phyloP scores from a whole-genome alignment of 1,139 yeast species.

The Debaryomyces sp. region DNA sequence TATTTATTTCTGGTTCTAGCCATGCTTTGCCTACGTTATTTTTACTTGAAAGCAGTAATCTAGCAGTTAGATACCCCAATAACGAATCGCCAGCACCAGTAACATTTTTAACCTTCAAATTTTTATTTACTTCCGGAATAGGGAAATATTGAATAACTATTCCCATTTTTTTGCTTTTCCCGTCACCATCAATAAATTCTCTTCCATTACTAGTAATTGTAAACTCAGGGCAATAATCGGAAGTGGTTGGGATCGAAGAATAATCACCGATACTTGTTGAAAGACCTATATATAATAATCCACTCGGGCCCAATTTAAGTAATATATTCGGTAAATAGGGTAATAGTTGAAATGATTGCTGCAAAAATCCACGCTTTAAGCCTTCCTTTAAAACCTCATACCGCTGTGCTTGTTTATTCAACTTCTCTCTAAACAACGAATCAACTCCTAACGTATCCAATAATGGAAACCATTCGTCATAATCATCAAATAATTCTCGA shows the following conservation, averaged over 20 bases:
- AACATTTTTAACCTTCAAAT: slow-evolving; percentile 48
- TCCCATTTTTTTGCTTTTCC: slow-evolving; percentile 39
- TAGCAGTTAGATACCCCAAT: slow-evolving; percentile 50
- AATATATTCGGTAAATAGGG: slow-evolving; percentile 74
- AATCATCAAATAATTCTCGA: slow-evolving; percentile 57
- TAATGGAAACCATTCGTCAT: slow-evolving; percentile 73
- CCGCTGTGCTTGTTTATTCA: slow-evolving; percentile 31
- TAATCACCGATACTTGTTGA: slow-evolving; percentile 31
- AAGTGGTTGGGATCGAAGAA: slow-evolving; percentile 39
- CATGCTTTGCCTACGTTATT: slow-evolving; percentile 17
- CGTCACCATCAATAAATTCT: slow-evolving; percentile 17
- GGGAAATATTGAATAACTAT: slow-evolving; percentile 66
- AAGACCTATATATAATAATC: slow-evolving; percentile 54
- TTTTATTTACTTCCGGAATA: slow-evolving; percentile 40
- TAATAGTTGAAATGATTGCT: slow-evolving; percentile 67
- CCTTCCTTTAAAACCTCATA: slow-evolving; percentile 25
- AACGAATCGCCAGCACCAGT: slow-evolving; percentile 81
- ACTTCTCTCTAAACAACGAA: slow-evolving; percentile 43
- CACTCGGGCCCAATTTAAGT: slow-evolving; percentile 69
- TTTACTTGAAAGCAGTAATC: slow-evolving; percentile 22
- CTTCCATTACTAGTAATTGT: slow-evolving; percentile 22
- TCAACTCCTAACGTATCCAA: slow-evolving; percentile 64
- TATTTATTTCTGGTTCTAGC: slow-evolving; percentile 24
- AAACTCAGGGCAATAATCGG: slow-evolving; percentile 31
- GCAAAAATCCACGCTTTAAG: slow-evolving; percentile 57